These are phyloP conservation scores for Musa troglodytarum DNA, from an alignment of 176 grass and related monocot species.

Conservation along the genomic window DNA sequence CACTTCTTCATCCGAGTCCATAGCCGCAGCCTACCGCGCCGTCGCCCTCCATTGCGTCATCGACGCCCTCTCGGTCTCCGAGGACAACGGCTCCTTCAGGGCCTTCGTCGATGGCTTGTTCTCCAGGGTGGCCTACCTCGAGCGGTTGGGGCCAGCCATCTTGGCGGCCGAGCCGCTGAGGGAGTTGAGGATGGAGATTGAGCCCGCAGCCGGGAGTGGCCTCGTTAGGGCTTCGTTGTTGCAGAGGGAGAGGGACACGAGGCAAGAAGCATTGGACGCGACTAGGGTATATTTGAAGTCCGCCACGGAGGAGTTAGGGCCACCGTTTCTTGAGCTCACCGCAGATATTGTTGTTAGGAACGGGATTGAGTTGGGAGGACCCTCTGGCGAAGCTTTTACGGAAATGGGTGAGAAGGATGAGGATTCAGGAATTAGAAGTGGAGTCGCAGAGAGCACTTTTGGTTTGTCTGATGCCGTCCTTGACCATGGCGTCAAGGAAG, in stretches of 20 bases:
- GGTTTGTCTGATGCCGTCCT: no score
- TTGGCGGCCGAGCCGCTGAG: background rate
- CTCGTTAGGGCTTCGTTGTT: conserved; percentile 1
- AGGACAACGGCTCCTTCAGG: background rate
- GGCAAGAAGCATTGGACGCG: background rate
- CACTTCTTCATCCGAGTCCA: background rate
- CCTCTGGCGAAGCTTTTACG: background rate
- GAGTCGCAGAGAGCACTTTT: background rate
- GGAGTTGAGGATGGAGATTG: background rate
- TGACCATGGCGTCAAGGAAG: no score
- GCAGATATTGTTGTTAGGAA: background rate
- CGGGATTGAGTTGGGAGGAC: background rate
- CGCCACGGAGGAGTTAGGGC: conserved; percentile 7
- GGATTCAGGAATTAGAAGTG: no score
- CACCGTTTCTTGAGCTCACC: conserved; percentile 9
- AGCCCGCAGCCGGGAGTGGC: background rate
- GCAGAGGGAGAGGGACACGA: background rate
- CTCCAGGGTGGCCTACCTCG: background rate
- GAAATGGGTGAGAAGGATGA: background rate
- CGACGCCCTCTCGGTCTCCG: background rate
- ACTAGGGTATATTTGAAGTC: conserved; percentile 14
- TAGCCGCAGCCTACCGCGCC: conserved; percentile 13
- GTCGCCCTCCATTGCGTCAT: conserved; percentile 5
- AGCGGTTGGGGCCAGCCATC: background rate
- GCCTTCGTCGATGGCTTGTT: background rate